Conservation (phyloP, 1,284 basidiomycete species). For the Sanghuangporus weigelae region DNA sequence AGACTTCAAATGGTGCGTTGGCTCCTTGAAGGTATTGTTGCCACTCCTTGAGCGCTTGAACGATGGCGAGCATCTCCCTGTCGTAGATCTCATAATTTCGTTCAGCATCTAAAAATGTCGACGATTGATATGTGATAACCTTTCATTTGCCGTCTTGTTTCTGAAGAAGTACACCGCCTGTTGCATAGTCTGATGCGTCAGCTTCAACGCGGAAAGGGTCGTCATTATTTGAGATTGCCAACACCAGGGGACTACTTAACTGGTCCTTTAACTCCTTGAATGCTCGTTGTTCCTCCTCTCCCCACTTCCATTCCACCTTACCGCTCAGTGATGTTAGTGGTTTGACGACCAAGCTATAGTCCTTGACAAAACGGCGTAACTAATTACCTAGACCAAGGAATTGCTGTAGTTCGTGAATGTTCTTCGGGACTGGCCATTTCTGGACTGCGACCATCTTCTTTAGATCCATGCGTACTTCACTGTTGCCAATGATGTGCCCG, state of each 20-base stretch:
- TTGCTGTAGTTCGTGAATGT: no score
- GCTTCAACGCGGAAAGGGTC: background rate
- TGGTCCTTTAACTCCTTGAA: background rate
- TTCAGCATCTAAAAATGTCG: conserved; percentile 26
- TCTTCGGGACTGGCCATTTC: no score
- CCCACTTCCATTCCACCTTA: background rate
- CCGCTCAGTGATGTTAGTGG: background rate
- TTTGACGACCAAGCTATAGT: background rate
- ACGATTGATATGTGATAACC: conserved; percentile 27
- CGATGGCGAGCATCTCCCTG: conserved; percentile 39
- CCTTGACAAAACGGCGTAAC: background rate
- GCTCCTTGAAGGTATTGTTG: conserved; percentile 25
- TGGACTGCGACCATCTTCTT: no score
- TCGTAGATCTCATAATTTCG: conserved; percentile 44
- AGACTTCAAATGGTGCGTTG: conserved; percentile 19
- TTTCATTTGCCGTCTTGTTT: conserved; percentile 20
- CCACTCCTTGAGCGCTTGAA: conserved; percentile 31
- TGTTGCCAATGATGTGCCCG: no score
- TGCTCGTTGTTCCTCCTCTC: background rate
- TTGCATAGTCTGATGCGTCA: conserved; percentile 7
- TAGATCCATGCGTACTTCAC: no score
- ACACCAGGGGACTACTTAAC: background rate
- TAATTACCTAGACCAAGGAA: background rate
- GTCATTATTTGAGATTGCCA: no score
- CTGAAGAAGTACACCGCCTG: conserved; percentile 7